phyloP scores from a whole-genome alignment of 306 rosid genomes.

The Pueraria montana region DNA sequence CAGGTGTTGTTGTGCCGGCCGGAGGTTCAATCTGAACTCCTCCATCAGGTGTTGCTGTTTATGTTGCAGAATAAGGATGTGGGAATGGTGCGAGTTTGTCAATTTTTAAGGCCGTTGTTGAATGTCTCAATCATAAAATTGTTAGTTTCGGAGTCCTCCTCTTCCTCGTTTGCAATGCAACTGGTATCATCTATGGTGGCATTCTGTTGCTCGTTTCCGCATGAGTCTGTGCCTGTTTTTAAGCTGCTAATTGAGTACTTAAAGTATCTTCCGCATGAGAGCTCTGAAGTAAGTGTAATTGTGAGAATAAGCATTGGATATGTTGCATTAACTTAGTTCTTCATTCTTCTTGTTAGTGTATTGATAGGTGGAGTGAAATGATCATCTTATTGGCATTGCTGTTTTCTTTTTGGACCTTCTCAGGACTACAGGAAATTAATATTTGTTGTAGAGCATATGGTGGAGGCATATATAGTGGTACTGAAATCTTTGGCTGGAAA shows the following conservation, averaged over 20 bases:
- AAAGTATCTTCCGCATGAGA: slow-evolving; percentile 59
- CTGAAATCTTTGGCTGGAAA: slow-evolving; percentile 67
- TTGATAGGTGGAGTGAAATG: slow-evolving; percentile 24
- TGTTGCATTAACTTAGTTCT: slow-evolving; percentile 27
- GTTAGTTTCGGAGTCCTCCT: slow-evolving; percentile 61
- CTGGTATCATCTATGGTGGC: slow-evolving; percentile 71
- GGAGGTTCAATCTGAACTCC: slow-evolving; percentile 82
- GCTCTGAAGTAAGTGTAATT: slow-evolving; percentile 72
- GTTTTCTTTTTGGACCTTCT: slow-evolving; percentile 40
- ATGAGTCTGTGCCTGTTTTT: slow-evolving; percentile 75
- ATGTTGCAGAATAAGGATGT: slow-evolving; percentile 64
- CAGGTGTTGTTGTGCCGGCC: slow-evolving; percentile 76
- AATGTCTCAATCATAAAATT: slow-evolving; percentile 66
- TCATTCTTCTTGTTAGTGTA: slow-evolving; percentile 20
- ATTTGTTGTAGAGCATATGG: slow-evolving; percentile 64
- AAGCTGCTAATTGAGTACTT: slow-evolving; percentile 71
- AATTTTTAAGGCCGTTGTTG: slow-evolving; percentile 77
- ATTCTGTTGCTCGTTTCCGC: slow-evolving; percentile 77
- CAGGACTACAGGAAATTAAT: slow-evolving; percentile 78
- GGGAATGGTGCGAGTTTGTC: slow-evolving; percentile 75
- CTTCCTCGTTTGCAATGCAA: slow-evolving; percentile 67
- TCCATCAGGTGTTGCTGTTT: slow-evolving; percentile 81
- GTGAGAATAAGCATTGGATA: slow-evolving; percentile 33
- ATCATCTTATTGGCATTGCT: slow-evolving; percentile 28
- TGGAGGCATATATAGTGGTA: slow-evolving; percentile 76